A percentile compares a stretch with the other conserved stretches of the same genome.
These are phyloP conservation scores for Rhododendron ovatum DNA, from an alignment of 148 eudicot genomes.

Conservation along the genomic window DNA sequence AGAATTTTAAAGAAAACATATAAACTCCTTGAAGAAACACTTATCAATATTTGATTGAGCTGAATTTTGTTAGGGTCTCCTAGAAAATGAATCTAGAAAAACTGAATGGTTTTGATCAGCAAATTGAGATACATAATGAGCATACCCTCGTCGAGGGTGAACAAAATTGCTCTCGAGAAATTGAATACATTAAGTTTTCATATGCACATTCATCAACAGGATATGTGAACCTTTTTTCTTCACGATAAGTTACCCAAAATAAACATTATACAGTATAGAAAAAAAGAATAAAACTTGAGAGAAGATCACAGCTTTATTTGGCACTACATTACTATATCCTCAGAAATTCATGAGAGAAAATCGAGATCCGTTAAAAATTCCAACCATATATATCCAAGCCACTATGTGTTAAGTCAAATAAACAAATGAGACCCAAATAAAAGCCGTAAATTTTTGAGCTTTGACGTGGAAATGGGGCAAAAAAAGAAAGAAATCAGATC, in stretches of 20 bases:
- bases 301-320: not conserved
- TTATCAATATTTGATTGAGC: not conserved
- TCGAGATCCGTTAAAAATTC: slow-evolving; percentile 6
- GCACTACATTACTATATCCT: not conserved
- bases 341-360: not conserved
- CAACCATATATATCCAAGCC: not conserved
- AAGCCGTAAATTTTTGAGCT: not conserved
- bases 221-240: not conserved
- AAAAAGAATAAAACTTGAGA: not conserved
- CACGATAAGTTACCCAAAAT: not conserved
- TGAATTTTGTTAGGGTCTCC: not conserved
- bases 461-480: not conserved
- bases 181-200: not conserved
- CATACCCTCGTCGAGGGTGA: not conserved
- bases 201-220: not conserved
- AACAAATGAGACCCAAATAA: not conserved
- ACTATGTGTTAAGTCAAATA: not conserved
- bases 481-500: slow-evolving; percentile 12
- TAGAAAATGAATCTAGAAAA: not conserved
- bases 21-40: not conserved
- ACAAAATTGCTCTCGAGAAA: not conserved
- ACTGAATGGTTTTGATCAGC: not conserved
- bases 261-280: not conserved
- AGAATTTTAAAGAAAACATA: no score
- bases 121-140: no score